phyloP scores from a whole-genome alignment of 2,329 filamentous ascomycete species.

The Calycina marina region DNA sequence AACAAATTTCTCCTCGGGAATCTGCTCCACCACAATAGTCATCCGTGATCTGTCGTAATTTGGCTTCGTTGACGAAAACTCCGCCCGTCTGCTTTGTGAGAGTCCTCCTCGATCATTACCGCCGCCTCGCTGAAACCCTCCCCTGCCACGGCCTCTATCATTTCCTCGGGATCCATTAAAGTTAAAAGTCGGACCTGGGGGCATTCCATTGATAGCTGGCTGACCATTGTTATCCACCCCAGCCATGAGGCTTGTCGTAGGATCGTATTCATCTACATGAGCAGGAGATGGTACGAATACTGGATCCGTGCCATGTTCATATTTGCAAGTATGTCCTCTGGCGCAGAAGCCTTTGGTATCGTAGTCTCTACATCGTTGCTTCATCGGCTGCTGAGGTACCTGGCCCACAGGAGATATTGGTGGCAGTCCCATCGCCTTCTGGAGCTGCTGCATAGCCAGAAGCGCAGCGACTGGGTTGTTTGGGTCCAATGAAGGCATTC shows the following conservation, averaged over 20 bases:
- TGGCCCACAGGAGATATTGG: conserved; percentile 3
- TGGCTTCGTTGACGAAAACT: conserved; percentile 51
- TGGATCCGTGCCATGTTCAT: conserved; percentile 49
- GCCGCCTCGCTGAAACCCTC: conserved; percentile 18
- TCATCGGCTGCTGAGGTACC: conserved; percentile 7
- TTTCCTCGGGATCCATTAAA: conserved; percentile 9
- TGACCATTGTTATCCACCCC: conserved; percentile 12
- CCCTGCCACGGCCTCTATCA: conserved; percentile 21
- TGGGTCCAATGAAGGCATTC: conserved; percentile 38
- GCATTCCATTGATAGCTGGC: conserved; percentile 2
- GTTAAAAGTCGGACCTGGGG: too few species aligned
- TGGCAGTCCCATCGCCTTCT: conserved; percentile 38
- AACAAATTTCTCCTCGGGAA: conserved; percentile 54
- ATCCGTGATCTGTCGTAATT: conserved; percentile 47
- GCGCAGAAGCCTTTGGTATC: conserved; percentile 60
- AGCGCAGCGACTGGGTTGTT: conserved; percentile 47
- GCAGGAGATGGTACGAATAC: conserved; percentile 23
- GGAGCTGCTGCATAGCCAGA: conserved; percentile 32
- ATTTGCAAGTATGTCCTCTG: conserved; percentile 50
- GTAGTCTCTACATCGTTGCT: conserved; percentile 48
- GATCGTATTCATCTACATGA: conserved; percentile 38
- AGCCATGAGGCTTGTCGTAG: conserved; percentile 30
- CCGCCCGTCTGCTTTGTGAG: conserved; percentile 24
- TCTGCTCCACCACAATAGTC: conserved; percentile 62
- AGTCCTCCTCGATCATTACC: conserved; percentile 10